These are phyloP conservation scores for Tylopilus sp. DNA, from an alignment of 1,284 basidiomycete species.

Conservation along the genomic window DNA sequence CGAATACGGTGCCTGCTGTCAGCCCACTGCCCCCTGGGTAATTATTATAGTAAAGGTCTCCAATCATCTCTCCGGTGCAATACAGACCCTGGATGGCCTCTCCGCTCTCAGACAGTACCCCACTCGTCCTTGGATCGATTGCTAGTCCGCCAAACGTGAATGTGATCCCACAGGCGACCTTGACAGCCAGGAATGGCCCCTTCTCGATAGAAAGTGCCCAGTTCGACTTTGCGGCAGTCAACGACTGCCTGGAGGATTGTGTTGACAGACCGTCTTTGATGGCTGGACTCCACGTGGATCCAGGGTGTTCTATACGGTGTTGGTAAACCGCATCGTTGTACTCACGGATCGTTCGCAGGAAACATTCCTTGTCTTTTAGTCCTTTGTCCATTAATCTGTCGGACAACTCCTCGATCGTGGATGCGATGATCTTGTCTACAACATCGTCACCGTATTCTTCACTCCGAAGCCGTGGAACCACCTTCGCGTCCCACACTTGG, in stretches of 20 bases:
- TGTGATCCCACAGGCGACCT: constrained; percentile 66
- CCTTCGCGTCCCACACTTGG: constrained; percentile 59
- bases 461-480: constrained; percentile 44
- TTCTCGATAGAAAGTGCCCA: constrained; percentile 58
- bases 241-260: constrained; percentile 35
- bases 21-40: constrained; percentile 72
- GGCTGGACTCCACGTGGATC: constrained; percentile 54
- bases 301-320: constrained; percentile 39
- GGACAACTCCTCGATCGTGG: constrained; percentile 51
- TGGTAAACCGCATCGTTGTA: constrained; percentile 53
- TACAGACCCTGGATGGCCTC: constrained; percentile 53
- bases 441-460: constrained; percentile 66
- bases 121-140: constrained; percentile 54
- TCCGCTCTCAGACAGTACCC: constrained; percentile 46
- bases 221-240: constrained; percentile 49
- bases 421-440: constrained; percentile 52
- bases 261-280: constrained; percentile 62
- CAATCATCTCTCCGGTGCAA: constrained; percentile 67
- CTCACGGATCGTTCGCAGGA: constrained; percentile 46
- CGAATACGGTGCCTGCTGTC: constrained; percentile 67
- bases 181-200: constrained; percentile 60
- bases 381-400: constrained; percentile 47
- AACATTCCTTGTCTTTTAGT: constrained; percentile 41
- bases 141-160: constrained; percentile 70
- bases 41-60: constrained; percentile 59